These are phyloP conservation scores for Rhynchosporium secalis DNA, from an alignment of 2,329 filamentous ascomycete species.

Conservation along the genomic window DNA sequence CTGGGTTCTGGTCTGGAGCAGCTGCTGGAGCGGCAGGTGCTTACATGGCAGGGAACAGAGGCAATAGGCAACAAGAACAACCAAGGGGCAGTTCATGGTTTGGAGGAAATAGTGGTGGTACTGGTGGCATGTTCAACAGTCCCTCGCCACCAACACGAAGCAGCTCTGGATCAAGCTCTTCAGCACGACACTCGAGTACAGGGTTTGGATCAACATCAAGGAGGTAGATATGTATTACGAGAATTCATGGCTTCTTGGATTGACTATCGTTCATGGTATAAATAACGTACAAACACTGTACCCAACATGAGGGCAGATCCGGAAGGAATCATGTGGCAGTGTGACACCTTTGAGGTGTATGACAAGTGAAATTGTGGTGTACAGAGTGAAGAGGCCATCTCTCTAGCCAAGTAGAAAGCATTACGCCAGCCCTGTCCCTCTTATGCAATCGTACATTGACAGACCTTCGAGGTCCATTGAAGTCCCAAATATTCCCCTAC, in stretches of 20 bases:
- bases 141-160: conserved; percentile 20
- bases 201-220: conserved; percentile 71
- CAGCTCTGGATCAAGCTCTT: conserved; percentile 39
- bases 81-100: conserved; percentile 28
- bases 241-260: conserved; percentile 12
- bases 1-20: conserved; percentile 70
- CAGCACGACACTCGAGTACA: conserved; percentile 63
- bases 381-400: conserved; percentile 32
- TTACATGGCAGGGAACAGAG: conserved; percentile 59
- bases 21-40: conserved; percentile 67
- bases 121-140: conserved; percentile 7
- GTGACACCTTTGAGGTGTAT: conserved; percentile 18
- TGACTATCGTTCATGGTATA: conserved; percentile 16
- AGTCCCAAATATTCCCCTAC: conserved; percentile 21
- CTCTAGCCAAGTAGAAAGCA: conserved; percentile 24
- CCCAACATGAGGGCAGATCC: conserved; percentile 20
- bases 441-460: conserved; percentile 38
- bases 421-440: conserved; percentile 21
- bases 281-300: conserved; percentile 30
- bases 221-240: conserved; percentile 43
- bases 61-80: conserved; percentile 42
- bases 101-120: conserved; percentile 23
- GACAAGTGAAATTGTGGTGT: conserved; percentile 30
- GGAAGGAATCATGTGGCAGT: conserved; percentile 15
- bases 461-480: conserved; percentile 25